Base-by-base conservation (phyloP, 495 filamentous ascomycete genomes). In the Xylaria longipes region DNA sequence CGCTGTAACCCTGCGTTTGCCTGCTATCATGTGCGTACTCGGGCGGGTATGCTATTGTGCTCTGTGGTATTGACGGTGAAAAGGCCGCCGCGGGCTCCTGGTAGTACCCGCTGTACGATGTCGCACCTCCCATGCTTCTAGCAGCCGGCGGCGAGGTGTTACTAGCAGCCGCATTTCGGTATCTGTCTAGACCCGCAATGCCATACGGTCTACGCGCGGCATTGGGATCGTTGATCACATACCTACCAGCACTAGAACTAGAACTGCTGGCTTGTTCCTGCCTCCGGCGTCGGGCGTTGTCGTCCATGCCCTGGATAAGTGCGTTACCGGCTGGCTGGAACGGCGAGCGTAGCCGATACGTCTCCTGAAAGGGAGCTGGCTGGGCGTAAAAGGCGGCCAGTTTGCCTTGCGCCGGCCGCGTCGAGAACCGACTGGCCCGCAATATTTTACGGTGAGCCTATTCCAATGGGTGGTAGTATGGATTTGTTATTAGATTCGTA, bases 251-350 rank as follows among this genome's bases (percentile, higher is more conserved):
- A 72, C 81, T 84, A 61, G 81, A 80, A 78, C 80, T 72, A 60
- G 79, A 71, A 71, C 83, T 81, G 39, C 72, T 76, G 70, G 88
- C 84, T 80, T 87, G 84, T 76, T 92, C 91, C 86, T 92, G 91
- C 87, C 91, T 90, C 80, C 89, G 86, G 80, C 86, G 87, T 72
- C 85, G 86, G 76, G 83, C 82, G 77, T 89, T 87, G 83, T 91
- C 89, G 86, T 93, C 91, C 91, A 94, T 93, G 64, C 84, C 89
- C 85, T 82, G 79, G 72, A 84, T 78, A 71, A 76, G 79, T 77
- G 79, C 74, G 80, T 81, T 77, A 75, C 48, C 74, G 78, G 80
- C 81, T 78, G 80, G 83, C 79, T 81, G 76, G 81, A 82, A 69
- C 74, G 82, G 76, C 74, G 77, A 81, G 72, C 73, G 75, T 71